Percentiles rank a stretch among this genome's conserved stretches.
Conservation (phyloP, 2,329 filamentous ascomycete species). For the Didymella keratinophila region DNA sequence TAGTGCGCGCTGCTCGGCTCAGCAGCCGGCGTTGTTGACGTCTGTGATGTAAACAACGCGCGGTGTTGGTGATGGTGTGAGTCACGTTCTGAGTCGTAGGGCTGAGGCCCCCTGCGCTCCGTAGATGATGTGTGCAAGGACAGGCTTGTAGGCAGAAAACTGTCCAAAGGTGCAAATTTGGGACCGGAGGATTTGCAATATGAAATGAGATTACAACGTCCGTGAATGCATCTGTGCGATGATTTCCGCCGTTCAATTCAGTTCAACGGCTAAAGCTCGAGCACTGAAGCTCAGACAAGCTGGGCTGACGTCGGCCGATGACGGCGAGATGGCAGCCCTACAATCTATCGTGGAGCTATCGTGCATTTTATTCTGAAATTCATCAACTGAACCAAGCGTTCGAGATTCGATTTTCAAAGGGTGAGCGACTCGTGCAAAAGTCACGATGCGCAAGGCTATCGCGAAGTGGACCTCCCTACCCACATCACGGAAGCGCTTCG, state of each 20-base stretch:
- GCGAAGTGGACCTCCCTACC: neutral
- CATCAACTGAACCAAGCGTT: too few species aligned
- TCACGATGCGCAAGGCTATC: neutral
- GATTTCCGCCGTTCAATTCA: too few species aligned
- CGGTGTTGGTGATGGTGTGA: neutral
- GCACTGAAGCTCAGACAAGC: conserved; percentile 1
- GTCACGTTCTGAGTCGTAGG: neutral
- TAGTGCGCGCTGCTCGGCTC: neutral
- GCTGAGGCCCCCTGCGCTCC: neutral
- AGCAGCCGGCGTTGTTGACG: neutral
- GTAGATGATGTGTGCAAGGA: neutral
- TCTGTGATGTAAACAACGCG: neutral
- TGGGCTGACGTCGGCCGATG: conserved; percentile 3
- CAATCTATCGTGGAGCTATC: neutral
- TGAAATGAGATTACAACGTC: neutral
- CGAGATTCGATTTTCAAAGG: neutral
- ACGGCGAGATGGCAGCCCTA: conserved; percentile 5
- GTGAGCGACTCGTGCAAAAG: neutral
- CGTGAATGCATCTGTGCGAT: neutral
- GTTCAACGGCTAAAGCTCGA: conserved; percentile 2
- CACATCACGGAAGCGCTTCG: neutral
- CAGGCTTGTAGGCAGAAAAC: neutral
- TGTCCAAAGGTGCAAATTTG: neutral
- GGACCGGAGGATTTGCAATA: neutral
- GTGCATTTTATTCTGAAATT: too few species aligned